Evolutionary conservation across 345 rosid species (phyloP).

Genomic region (Citropsis articulata): DNA sequence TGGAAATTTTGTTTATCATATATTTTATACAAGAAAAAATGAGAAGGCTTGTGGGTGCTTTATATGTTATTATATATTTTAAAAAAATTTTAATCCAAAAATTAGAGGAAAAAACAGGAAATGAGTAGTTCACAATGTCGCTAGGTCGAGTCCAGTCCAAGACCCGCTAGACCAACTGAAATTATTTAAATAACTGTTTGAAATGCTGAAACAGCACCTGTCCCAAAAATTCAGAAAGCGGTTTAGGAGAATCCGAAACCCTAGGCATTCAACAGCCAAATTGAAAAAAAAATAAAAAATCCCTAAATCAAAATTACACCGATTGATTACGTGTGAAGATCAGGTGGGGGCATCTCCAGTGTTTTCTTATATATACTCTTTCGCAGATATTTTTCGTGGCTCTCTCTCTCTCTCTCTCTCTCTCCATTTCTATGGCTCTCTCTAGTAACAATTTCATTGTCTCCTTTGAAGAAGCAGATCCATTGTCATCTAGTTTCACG

Average conservation of each 20-base stretch:
- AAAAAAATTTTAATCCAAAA: too few relatives aligned
- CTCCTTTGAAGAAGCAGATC: slow-evolving; percentile 15
- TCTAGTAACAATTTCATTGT: not conserved
- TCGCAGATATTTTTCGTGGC: slow-evolving; percentile 26
- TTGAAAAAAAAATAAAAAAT: not conserved
- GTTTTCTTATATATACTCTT: slow-evolving; percentile 1
- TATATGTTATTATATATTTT: too few relatives aligned
- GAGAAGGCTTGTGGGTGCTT: too few relatives aligned
- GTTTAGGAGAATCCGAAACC: slow-evolving; percentile 22
- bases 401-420: not conserved
- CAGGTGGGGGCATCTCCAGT: slow-evolving; percentile 38
- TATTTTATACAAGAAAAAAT: too few relatives aligned
- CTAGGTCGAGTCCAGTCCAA: too few relatives aligned
- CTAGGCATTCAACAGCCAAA: slow-evolving; percentile 9
- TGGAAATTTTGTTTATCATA: too few relatives aligned
- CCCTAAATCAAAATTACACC: not conserved
- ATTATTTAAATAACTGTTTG: not conserved
- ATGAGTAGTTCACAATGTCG: too few relatives aligned
- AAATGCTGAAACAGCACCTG: slow-evolving; percentile 9
- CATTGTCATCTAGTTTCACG: not conserved
- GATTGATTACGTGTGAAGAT: slow-evolving; percentile 26
- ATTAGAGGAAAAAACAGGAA: too few relatives aligned
- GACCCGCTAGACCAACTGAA: too few relatives aligned
- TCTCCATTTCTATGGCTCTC: not conserved
- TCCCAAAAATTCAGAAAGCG: slow-evolving; percentile 3